A percentile compares a stretch with the other conserved stretches of the same genome.
Conservation (phyloP, 176 grass and related monocot species). For the Musa troglodytarum region DNA sequence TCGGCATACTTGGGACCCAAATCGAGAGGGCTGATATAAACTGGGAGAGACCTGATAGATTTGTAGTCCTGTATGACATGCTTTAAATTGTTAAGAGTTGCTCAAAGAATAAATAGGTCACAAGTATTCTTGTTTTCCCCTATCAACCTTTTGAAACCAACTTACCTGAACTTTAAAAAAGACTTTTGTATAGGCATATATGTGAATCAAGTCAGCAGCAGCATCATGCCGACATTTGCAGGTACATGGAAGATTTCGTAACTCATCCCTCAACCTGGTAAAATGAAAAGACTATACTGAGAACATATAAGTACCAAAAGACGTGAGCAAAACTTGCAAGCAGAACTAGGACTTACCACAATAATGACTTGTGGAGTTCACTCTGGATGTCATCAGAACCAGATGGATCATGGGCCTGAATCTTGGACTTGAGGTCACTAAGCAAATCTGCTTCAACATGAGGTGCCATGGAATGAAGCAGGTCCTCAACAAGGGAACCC, state of each 20-base stretch:
- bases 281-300: not conserved
- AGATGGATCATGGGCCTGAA: slow-evolving; percentile 62
- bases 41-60: slow-evolving; percentile 65
- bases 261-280: slow-evolving; percentile 85
- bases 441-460: slow-evolving; percentile 69
- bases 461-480: slow-evolving; percentile 76
- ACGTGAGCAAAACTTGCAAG: slow-evolving; percentile 7
- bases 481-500: slow-evolving; percentile 60
- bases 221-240: slow-evolving; percentile 95
- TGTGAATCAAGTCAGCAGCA: slow-evolving; percentile 93
- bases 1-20: slow-evolving; percentile 95
- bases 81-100: slow-evolving; percentile 21
- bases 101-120: slow-evolving; percentile 7
- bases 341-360: slow-evolving; percentile 52
- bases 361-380: slow-evolving; percentile 55
- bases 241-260: slow-evolving; percentile 64
- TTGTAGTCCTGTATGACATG: slow-evolving; percentile 68
- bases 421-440: slow-evolving; percentile 68
- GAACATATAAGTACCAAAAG: not conserved
- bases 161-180: slow-evolving; percentile 81
- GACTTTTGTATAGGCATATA: slow-evolving; percentile 97
- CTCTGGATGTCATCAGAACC: slow-evolving; percentile 52
- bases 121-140: not conserved
- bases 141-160: not conserved
- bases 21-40: slow-evolving; percentile 90